Conservation (phyloP, 129 eudicot species). For the Arctium lappa region DNA sequence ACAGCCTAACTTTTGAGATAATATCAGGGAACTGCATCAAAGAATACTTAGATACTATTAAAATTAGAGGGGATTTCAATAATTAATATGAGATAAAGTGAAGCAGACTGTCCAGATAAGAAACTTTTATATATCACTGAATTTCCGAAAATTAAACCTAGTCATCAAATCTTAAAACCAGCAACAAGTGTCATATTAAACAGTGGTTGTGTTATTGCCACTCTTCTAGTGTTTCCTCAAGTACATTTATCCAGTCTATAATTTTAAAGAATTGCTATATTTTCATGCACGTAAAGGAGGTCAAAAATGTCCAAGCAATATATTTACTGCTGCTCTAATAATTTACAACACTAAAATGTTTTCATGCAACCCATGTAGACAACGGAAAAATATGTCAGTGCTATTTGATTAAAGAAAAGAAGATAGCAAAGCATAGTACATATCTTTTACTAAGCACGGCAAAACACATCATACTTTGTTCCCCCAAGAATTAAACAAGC, state of each 20-base stretch:
- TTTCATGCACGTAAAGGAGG: too few relatives aligned
- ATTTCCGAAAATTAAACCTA: background rate
- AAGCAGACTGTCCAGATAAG: background rate
- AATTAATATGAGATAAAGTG: background rate
- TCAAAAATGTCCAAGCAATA: too few relatives aligned
- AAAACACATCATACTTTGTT: background rate
- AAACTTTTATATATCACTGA: background rate
- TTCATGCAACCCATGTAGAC: too few relatives aligned
- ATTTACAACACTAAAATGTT: too few relatives aligned
- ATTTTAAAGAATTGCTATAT: too few relatives aligned
- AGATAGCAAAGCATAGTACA: background rate
- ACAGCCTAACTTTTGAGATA: too few relatives aligned
- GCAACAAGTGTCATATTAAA: background rate
- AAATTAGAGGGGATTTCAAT: background rate
- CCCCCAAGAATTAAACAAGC: background rate
- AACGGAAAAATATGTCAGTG: too few relatives aligned
- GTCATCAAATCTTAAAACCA: background rate
- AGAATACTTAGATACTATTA: background rate
- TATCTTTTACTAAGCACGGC: background rate
- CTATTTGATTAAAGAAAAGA: too few relatives aligned
- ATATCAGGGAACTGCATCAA: background rate
- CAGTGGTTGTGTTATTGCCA: background rate
- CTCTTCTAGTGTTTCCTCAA: too few relatives aligned
- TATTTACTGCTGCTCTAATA: too few relatives aligned
- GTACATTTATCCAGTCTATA: too few relatives aligned